These are phyloP conservation scores for Colletotrichum liaoningense DNA, from an alignment of 2,329 filamentous ascomycete species.

Conservation along the genomic window DNA sequence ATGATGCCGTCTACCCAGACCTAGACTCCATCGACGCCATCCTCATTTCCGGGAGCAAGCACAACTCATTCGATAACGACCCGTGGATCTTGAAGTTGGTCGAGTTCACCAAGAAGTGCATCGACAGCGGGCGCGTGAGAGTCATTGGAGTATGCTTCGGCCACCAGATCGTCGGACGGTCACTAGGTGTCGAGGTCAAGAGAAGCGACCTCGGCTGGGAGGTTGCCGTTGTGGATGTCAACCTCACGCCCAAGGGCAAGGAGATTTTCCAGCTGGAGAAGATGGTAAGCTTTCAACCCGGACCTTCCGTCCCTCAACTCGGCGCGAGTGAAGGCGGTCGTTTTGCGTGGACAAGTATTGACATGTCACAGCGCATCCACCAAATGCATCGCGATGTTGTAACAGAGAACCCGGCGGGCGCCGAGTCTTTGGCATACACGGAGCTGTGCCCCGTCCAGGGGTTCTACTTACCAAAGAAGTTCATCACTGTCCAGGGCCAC, in stretches of 20 bases:
- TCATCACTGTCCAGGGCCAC: conserved; percentile 87
- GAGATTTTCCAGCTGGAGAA: conserved; percentile 76
- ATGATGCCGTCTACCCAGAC: conserved; percentile 75
- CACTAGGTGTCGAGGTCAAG: conserved; percentile 75
- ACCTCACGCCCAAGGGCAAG: conserved; percentile 76
- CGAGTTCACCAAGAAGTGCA: conserved; percentile 70
- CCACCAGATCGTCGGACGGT: conserved; percentile 85
- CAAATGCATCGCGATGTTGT: conserved; percentile 91
- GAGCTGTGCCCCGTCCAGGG: conserved; percentile 80
- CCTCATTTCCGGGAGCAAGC: conserved; percentile 80
- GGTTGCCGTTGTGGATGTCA: conserved; percentile 76
- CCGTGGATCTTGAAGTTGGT: conserved; percentile 83
- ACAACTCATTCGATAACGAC: conserved; percentile 78
- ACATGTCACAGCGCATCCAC: conserved; percentile 70
- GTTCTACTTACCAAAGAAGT: conserved; percentile 75
- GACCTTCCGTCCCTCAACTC: no score
- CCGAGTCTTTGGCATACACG: conserved; percentile 73
- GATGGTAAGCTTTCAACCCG: conserved; percentile 51
- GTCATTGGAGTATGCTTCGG: conserved; percentile 89
- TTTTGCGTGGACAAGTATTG: not conserved
- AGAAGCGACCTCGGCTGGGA: conserved; percentile 82
- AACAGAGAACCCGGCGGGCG: conserved; percentile 69
- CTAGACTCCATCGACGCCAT: conserved; percentile 84
- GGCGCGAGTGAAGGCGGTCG: not conserved
- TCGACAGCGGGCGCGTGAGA: conserved; percentile 71